Conservation (phyloP, 768 basidiomycete genomes). For the Russula vinacea region DNA sequence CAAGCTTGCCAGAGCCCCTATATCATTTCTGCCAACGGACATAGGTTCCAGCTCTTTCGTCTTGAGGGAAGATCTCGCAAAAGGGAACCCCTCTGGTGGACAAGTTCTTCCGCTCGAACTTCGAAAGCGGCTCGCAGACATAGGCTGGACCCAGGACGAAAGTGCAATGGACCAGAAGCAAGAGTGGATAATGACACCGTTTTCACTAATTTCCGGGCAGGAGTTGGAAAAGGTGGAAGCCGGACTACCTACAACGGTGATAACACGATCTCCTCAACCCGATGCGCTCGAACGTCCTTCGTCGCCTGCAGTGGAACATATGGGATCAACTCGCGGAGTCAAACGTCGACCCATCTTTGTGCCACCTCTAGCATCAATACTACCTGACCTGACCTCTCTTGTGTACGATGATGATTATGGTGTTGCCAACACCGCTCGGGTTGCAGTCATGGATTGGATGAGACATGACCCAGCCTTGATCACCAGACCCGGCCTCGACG, state of each 20-base stretch:
- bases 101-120: constrained; percentile 57
- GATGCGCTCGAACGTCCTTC: constrained; percentile 34
- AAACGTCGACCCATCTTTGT: constrained; percentile 70
- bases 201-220: constrained; percentile 58
- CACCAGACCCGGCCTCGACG: constrained; percentile 58
- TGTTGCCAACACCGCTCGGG: constrained; percentile 56
- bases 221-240: constrained; percentile 53
- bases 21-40: constrained; percentile 74
- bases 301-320: constrained; percentile 7
- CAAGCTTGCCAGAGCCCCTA: constrained; percentile 62
- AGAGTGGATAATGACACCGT: constrained; percentile 60
- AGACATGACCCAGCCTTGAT: constrained; percentile 72
- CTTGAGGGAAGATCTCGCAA: constrained; percentile 50
- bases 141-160: constrained; percentile 71
- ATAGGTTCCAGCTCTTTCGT: constrained; percentile 63
- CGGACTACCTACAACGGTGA: constrained; percentile 32
- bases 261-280: constrained; percentile 33
- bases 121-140: constrained; percentile 61
- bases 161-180: constrained; percentile 51
- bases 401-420: constrained; percentile 51
- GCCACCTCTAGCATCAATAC: constrained; percentile 51
- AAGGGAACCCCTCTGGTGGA: constrained; percentile 46
- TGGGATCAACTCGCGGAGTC: constrained; percentile 32
- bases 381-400: constrained; percentile 53
- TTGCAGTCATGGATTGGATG: constrained; percentile 60